Base-by-base conservation (phyloP, 1,284 basidiomycete species). In the Rhodotorula sp. region DNA sequence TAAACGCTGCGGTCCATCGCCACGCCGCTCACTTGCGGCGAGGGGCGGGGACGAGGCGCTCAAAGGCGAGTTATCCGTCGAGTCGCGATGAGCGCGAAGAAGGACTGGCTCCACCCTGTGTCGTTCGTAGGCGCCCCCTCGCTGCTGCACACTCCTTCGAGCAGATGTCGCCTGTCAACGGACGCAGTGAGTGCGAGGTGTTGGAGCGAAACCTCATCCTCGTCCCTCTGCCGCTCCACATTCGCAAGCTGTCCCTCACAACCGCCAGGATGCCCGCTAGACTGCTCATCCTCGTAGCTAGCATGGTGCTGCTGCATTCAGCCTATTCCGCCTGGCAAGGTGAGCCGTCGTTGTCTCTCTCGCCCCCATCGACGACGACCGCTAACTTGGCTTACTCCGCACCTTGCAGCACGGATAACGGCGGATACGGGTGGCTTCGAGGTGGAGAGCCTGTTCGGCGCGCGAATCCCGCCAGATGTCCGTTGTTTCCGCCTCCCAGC, bases 251-350 rank as follows among this genome's bases (percentile, higher is more conserved):
- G 40, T 13, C 16, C 40, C 16, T 18, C 40, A 13, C 16, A 11
- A 44, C 16, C 40, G 40, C 16, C 13, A 10, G 24, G 20, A 67
- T 67, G 66, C 40, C 59, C 30, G 44, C 61, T 4, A 48, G 26
- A 34, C 7, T 67, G 22, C 9, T 67, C 13, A 62, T 67, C 34
- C 22, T 53, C 1, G 47, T 54, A 18, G 34, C 61, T 9, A 63
- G 61, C n/a, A 3, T 50, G 6, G 47, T 57, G 0, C 57, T 71
- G 15, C 28, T 71, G 24, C 63, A 68, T 52, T 47, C 66, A 7
- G 69, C 63, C 26, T 68, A 71, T 60, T 48, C 64, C 4, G 69
- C 69, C 13, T 71, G 69, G 69, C 34, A 63, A 20, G 63, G 69
- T 71, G 11, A 10, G 66, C 10, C 55, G 15, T 3, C 18, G 13